These are phyloP conservation scores for Colletotrichum sp. DNA, from an alignment of 2,329 filamentous ascomycete species.

Conservation along the genomic window DNA sequence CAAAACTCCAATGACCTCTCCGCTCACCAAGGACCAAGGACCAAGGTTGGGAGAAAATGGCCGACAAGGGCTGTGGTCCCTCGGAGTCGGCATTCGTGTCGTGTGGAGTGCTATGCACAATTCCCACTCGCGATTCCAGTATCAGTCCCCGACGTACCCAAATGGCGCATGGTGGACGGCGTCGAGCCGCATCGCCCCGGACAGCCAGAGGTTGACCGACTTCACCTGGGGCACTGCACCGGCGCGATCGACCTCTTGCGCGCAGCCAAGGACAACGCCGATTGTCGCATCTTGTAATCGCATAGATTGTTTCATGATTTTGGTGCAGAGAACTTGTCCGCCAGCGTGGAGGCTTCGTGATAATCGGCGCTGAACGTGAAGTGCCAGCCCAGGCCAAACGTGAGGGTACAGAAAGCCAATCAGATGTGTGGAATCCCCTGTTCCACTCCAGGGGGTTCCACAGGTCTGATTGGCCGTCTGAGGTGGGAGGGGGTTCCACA, in stretches of 20 bases:
- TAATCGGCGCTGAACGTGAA: neutral
- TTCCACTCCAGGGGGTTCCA: too few relatives aligned
- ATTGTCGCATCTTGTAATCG: neutral
- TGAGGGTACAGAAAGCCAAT: too few relatives aligned
- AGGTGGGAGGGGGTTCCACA: too few relatives aligned
- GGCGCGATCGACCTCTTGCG: neutral
- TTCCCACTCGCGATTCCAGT: neutral
- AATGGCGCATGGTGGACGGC: neutral
- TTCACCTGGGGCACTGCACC: neutral
- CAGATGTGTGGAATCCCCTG: too few relatives aligned
- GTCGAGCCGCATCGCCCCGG: neutral
- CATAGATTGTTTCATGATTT: neutral
- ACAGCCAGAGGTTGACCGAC: neutral
- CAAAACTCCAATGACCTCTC: neutral
- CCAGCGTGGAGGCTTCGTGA: neutral
- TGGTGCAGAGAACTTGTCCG: neutral
- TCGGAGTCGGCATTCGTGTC: neutral
- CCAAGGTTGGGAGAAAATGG: neutral
- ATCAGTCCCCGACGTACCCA: neutral
- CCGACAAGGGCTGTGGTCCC: neutral
- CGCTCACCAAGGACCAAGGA: neutral
- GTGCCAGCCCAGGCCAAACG: too few relatives aligned
- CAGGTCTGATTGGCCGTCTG: too few relatives aligned
- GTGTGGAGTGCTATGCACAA: neutral
- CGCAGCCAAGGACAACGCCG: neutral